Evolutionary conservation across 2,329 filamentous ascomycete species (phyloP).

Genomic region (Eutypella sp.): DNA sequence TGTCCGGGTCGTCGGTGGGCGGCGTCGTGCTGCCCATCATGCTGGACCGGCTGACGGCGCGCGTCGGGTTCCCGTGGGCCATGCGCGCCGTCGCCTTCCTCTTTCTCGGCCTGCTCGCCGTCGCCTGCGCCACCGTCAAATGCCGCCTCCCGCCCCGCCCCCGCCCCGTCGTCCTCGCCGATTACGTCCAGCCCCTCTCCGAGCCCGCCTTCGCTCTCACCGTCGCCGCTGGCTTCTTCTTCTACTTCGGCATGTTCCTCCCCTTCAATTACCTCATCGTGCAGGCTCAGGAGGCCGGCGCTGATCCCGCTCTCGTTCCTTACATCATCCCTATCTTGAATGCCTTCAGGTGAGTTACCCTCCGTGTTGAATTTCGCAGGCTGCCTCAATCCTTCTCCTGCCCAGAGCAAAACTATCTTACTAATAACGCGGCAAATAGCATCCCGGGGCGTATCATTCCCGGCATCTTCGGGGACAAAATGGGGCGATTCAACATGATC

Average conservation of each 20-base stretch:
- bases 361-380: slow-evolving; percentile 1
- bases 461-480: slow-evolving; percentile 38
- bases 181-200: slow-evolving; percentile 42
- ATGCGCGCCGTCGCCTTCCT: slow-evolving; percentile 33
- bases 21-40: slow-evolving; percentile 55
- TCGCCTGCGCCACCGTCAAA: slow-evolving; percentile 28
- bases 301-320: slow-evolving; percentile 34
- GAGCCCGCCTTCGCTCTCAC: slow-evolving; percentile 42
- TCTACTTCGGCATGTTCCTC: slow-evolving; percentile 51
- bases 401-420: neutral
- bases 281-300: slow-evolving; percentile 40
- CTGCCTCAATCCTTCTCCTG: neutral
- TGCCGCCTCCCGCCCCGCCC: slow-evolving; percentile 29
- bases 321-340: slow-evolving; percentile 55
- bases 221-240: slow-evolving; percentile 44
- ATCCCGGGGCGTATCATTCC: slow-evolving; percentile 49
- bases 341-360: slow-evolving; percentile 37
- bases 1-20: slow-evolving; percentile 44
- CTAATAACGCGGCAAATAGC: slow-evolving; percentile 20
- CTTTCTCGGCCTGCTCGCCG: slow-evolving; percentile 27
- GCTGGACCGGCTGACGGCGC: slow-evolving; percentile 44
- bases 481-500: slow-evolving; percentile 36
- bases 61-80: slow-evolving; percentile 37
- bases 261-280: slow-evolving; percentile 50
- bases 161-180: slow-evolving; percentile 37